A percentile compares a stretch with the other conserved stretches of the same genome.
Evolutionary conservation across 805 yeast genomes (phyloP).

Genomic region (Cyberlindnera sargentensis): DNA sequence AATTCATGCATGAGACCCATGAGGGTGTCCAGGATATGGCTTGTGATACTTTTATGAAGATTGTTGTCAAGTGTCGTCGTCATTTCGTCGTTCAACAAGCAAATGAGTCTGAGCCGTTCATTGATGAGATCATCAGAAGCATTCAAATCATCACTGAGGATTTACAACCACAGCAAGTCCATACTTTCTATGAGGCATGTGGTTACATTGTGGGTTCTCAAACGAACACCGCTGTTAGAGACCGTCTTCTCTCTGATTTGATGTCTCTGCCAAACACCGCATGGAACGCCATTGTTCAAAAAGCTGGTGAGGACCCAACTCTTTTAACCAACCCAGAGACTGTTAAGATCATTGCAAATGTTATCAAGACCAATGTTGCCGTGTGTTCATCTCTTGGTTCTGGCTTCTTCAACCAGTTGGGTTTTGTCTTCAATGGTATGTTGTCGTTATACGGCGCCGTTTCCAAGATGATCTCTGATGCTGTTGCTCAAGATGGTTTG

Average conservation of each 20-base stretch:
- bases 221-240: constrained; percentile 58
- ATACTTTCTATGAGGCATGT: constrained; percentile 96
- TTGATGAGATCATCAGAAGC: constrained; percentile 78
- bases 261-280: constrained; percentile 94
- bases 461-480: constrained; percentile 72
- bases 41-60: constrained; percentile 96
- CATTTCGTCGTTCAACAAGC: constrained; percentile 88
- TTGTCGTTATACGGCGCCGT: constrained; percentile 84
- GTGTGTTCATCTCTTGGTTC: constrained; percentile 94
- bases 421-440: constrained; percentile 82
- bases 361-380: constrained; percentile 91
- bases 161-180: constrained; percentile 94
- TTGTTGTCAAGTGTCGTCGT: constrained; percentile 89
- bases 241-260: constrained; percentile 63
- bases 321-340: constrained; percentile 73
- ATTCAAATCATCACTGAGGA: constrained; percentile 86
- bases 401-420: constrained; percentile 82
- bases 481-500: constrained; percentile 73
- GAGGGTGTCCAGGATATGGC: constrained; percentile 99
- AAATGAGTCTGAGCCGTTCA: constrained; percentile 83
- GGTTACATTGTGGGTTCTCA: constrained; percentile 91
- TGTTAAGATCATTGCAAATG: constrained; percentile 87
- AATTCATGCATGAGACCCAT: constrained; percentile 99
- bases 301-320: constrained; percentile 78
- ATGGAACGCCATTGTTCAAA: constrained; percentile 83